Conservation (phyloP, 345 rosid genomes). For the Excoecaria agallocha region DNA sequence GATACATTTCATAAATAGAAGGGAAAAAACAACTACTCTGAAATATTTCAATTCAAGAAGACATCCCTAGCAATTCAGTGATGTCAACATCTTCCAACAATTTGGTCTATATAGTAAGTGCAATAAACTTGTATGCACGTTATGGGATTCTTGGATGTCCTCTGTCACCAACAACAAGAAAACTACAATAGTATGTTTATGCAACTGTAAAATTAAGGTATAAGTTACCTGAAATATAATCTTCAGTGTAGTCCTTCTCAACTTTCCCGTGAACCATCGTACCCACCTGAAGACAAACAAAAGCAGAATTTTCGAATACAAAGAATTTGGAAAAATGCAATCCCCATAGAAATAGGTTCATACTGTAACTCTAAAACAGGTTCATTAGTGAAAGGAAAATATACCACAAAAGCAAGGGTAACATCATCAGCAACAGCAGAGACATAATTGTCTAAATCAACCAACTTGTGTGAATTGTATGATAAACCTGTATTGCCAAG, state of each 20-base stretch:
- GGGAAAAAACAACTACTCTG: too few relatives aligned
- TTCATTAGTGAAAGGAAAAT: background rate
- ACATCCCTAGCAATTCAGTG: too few relatives aligned
- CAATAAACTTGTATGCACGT: too few relatives aligned
- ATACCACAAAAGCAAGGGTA: slow-evolving; percentile 17
- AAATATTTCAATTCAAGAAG: too few relatives aligned
- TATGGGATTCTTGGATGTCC: background rate
- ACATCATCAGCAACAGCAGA: slow-evolving; percentile 1
- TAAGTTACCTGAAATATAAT: slow-evolving; percentile 11
- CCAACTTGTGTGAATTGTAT: slow-evolving; percentile 13
- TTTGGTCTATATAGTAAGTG: too few relatives aligned
- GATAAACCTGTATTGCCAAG: slow-evolving; percentile 3
- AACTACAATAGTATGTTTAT: background rate
- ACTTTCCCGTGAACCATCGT: slow-evolving; percentile 15
- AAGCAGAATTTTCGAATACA: background rate
- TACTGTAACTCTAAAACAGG: background rate
- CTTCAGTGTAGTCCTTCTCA: background rate
- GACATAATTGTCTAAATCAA: slow-evolving; percentile 12
- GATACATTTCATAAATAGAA: too few relatives aligned
- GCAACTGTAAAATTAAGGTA: background rate
- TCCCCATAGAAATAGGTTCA: background rate
- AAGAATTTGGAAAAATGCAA: background rate
- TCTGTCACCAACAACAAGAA: background rate
- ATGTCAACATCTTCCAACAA: too few relatives aligned
- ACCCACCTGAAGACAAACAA: slow-evolving; percentile 1